Percentiles rank a stretch among this genome's conserved stretches.
phyloP scores from a whole-genome alignment of 192 early-diverging fungal genomes.

The Coemansia sp. region DNA sequence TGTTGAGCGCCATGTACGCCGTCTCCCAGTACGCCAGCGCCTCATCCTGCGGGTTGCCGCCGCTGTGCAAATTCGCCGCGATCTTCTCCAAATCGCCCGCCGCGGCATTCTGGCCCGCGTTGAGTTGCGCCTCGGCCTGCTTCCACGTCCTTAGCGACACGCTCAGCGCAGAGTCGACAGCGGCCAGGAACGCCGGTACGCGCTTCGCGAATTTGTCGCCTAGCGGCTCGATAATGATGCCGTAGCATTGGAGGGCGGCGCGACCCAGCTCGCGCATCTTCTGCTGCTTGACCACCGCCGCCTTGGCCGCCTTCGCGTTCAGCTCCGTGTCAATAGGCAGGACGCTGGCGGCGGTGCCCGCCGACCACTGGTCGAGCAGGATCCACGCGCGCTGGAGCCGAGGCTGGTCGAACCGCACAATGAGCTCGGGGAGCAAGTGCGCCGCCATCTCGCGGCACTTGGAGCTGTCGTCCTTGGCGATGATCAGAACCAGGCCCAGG shows the following conservation, averaged over 20 bases:
- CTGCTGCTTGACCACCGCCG: conserved; percentile 8
- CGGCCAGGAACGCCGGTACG: conserved; percentile 55
- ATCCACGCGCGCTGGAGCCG: conserved; percentile 64
- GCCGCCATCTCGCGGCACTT: conserved; percentile 91
- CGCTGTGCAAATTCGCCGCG: conserved; percentile 47
- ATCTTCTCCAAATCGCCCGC: conserved; percentile 48
- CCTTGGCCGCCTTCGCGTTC: conserved; percentile 1
- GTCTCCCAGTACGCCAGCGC: conserved; percentile 76
- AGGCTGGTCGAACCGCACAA: conserved; percentile 62
- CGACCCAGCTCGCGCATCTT: conserved; percentile 66
- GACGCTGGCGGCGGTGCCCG: conserved; percentile 19
- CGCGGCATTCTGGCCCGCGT: conserved; percentile 18
- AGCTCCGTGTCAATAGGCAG: conserved; percentile 1
- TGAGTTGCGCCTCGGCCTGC: conserved; percentile 44
- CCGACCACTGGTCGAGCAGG: conserved; percentile 79
- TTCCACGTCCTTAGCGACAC: conserved; percentile 50
- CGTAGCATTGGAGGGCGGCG: conserved; percentile 82
- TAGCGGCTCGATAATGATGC: conserved; percentile 78
- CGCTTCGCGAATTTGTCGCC: conserved; percentile 61
- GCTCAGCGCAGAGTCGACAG: conserved; percentile 54
- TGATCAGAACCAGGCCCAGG: conserved; percentile 76
- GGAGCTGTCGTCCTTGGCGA: conserved; percentile 90
- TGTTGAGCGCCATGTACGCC: conserved; percentile 78
- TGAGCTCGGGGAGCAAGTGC: conserved; percentile 65
- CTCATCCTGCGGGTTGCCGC: conserved; percentile 49